Evolutionary conservation across 768 basidiomycete genomes (phyloP).

Genomic region (Lepiota brunneoincarnata): DNA sequence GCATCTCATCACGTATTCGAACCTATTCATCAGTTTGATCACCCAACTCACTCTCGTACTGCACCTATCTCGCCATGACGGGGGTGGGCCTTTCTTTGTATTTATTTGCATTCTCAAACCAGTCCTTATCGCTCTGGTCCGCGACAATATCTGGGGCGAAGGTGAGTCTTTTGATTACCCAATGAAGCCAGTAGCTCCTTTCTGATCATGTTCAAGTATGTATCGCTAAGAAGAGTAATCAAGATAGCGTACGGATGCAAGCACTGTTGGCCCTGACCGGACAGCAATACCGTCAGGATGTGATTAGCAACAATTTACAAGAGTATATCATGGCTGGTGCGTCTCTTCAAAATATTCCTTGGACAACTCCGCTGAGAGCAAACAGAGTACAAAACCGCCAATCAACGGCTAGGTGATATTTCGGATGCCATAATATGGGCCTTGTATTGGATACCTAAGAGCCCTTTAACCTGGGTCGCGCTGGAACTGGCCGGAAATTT

Average conservation of each 20-base stretch:
- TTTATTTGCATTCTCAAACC: conserved; percentile 3
- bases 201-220: not conserved
- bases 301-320: conserved; percentile 6
- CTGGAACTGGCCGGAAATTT: conserved; percentile 5
- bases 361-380: not conserved
- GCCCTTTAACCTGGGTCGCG: conserved; percentile 17
- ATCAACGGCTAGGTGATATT: conserved; percentile 19
- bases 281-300: conserved; percentile 3
- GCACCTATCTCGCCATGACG: not conserved
- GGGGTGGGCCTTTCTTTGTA: conserved; percentile 6
- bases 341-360: not conserved
- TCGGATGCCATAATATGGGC: conserved; percentile 21
- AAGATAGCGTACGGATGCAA: conserved; percentile 26
- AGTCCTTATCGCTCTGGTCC: not conserved
- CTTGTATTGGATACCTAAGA: conserved; percentile 8
- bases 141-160: conserved; percentile 3
- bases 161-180: not conserved
- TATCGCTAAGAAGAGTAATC: conserved; percentile 18
- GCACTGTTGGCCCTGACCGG: conserved; percentile 27
- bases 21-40: too few relatives aligned
- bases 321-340: conserved; percentile 9
- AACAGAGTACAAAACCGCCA: conserved; percentile 15
- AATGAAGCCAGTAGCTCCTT: not conserved
- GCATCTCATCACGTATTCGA: not conserved
- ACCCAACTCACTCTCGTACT: not conserved